Percentiles rank a stretch among this genome's conserved stretches.
These are phyloP conservation scores for Rhodamnia rubescens DNA, from an alignment of 345 rosid genomes.

Conservation along the genomic window DNA sequence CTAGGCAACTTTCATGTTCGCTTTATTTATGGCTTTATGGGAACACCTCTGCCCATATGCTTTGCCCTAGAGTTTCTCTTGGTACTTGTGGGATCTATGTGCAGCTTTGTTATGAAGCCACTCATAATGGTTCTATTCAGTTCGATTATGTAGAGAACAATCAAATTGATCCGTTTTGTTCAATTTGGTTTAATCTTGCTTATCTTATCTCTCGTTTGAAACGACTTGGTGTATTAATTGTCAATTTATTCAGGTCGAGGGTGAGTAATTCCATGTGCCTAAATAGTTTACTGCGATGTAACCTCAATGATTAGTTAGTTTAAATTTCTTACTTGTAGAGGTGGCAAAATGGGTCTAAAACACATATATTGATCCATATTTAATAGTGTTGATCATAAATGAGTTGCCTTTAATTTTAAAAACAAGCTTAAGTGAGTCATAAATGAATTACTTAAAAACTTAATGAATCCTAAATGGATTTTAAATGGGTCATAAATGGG, in stretches of 20 bases:
- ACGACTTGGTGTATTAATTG: not conserved
- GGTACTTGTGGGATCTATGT: not conserved
- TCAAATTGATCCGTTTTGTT: not conserved
- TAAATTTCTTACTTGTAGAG: not conserved
- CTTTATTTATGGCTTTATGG: not conserved
- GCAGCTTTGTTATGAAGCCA: not conserved
- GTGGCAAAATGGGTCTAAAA: too few relatives aligned
- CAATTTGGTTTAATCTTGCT: not conserved
- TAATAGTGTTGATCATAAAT: too few relatives aligned
- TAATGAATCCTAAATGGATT: too few relatives aligned
- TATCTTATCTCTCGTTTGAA: not conserved
- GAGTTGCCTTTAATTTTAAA: too few relatives aligned
- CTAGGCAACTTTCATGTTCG: not conserved
- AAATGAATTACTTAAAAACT: too few relatives aligned
- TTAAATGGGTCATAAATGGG: too few relatives aligned
- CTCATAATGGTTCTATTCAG: not conserved
- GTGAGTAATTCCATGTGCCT: not conserved
- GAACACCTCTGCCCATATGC: not conserved
- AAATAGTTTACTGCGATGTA: not conserved
- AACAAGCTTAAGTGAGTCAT: too few relatives aligned
- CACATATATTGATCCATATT: too few relatives aligned
- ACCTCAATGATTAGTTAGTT: not conserved
- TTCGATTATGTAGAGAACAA: not conserved
- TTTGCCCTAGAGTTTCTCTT: not conserved
- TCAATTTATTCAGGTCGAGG: not conserved